Base-by-base conservation (phyloP, 1,139 yeast genomes). In the Geotrichum cucujoidarum region DNA sequence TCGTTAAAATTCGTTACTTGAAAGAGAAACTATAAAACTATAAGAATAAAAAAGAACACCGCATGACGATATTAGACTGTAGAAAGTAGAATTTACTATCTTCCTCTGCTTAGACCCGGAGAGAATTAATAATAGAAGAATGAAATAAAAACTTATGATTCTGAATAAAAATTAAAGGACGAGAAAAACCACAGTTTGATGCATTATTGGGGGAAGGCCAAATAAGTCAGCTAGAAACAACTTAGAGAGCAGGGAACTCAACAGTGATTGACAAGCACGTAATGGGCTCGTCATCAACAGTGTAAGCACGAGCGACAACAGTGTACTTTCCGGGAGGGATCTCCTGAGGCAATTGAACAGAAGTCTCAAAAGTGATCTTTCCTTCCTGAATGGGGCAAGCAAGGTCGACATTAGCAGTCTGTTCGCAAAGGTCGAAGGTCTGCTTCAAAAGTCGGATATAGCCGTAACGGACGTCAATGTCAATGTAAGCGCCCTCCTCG, bases 271-370 rank as follows among this genome's bases (percentile, higher is more conserved):
- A 78, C 60, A 92, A 73, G 66, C 98, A 92, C 30, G 96, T 81
- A 57, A 92, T 81, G 55, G 83, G 76, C 43, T 77, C 81, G 59
- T 86, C 96, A 49, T 85, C 88, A 45, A 71, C 78, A 40, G 95
- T 88, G 70, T 77, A 92, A 4, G 97, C 98, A 61, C 92, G 79
- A 17, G 97, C 97, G 52, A 75, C 73, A 43, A 90, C 95, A 38
- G 77, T 70, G 70, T 92, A 92, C 64, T 78, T 83, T 39, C 97
- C 98, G 25, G 97, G 96, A 51, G 98, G 97, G 22, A 90, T 95
- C 66, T 88, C 94, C n/a, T 75, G 72, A 17, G 98, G 98, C 54
- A 92, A 78, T 58, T 81, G 90, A 30, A 92, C 94, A 40, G 72
- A 68, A 67, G 89, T 88, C 32, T 75, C 67, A 53, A 92, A 70